Conservation (phyloP, 148 eudicot species). For the Nyssa sinensis region DNA sequence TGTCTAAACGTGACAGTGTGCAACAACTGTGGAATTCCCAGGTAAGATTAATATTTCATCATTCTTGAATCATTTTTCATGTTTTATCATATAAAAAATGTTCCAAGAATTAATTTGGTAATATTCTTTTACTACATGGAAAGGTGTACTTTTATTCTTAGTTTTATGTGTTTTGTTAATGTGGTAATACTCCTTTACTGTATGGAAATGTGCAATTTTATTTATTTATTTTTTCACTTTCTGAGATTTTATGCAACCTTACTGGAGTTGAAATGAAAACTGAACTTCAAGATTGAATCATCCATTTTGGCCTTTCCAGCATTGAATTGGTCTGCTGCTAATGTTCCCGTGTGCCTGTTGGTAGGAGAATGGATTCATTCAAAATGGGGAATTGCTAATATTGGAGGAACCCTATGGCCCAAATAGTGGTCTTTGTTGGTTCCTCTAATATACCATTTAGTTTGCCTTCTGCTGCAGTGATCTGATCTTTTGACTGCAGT, state of each 20-base stretch:
- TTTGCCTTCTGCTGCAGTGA: background rate
- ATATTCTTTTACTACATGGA: too few relatives aligned
- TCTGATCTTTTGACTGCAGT: slow-evolving; percentile 1
- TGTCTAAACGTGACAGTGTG: slow-evolving; percentile 60
- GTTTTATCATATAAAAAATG: too few relatives aligned
- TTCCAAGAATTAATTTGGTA: background rate
- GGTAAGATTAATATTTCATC: slow-evolving; percentile 35
- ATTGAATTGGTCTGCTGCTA: background rate
- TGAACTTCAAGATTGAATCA: background rate
- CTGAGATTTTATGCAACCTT: too few relatives aligned
- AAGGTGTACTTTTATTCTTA: too few relatives aligned
- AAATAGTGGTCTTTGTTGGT: background rate
- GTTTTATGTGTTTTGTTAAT: too few relatives aligned
- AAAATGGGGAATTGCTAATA: background rate
- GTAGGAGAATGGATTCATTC: background rate
- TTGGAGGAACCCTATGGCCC: background rate
- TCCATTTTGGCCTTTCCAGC: background rate
- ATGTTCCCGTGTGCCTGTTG: too few relatives aligned
- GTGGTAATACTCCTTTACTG: too few relatives aligned
- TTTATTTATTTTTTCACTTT: too few relatives aligned
- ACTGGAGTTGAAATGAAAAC: background rate
- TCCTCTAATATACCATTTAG: background rate
- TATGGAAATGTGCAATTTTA: too few relatives aligned
- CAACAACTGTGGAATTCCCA: slow-evolving; percentile 67
- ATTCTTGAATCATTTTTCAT: too few relatives aligned